phyloP scores from a whole-genome alignment of 179 eudicot genomes.

The Beta macrorhiza region DNA sequence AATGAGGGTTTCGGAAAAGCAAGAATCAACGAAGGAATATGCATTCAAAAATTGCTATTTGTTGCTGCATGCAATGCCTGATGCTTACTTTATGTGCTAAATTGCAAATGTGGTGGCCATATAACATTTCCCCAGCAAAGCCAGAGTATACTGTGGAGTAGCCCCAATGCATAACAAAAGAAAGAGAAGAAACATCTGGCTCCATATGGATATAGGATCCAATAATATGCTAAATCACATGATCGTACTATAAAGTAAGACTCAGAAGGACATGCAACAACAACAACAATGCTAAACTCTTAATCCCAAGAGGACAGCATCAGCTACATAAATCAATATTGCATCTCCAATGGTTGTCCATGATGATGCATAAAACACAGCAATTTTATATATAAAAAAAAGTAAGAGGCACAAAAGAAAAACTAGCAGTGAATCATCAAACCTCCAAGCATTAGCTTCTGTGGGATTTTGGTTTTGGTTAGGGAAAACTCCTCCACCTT shows the following conservation, averaged over 20 bases:
- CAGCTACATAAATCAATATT: no score
- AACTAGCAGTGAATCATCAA: slow-evolving; percentile 1
- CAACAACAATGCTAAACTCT: background rate
- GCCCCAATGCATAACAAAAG: background rate
- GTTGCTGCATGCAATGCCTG: background rate
- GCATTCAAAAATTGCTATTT: background rate
- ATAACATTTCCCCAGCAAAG: background rate
- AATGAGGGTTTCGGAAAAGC: background rate
- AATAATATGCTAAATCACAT: slow-evolving; percentile 1
- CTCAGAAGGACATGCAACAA: background rate
- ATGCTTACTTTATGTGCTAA: background rate
- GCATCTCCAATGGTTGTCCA: no score
- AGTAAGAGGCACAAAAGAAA: background rate
- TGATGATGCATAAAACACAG: no score
- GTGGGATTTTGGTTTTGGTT: slow-evolving; percentile 53
- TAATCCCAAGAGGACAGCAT: no score
- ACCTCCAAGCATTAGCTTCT: slow-evolving; percentile 79
- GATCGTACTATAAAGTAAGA: background rate
- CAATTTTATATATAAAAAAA: background rate
- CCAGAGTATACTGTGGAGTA: background rate
- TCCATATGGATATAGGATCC: background rate
- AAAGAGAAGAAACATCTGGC: background rate
- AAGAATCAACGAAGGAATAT: background rate
- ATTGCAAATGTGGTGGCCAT: background rate
- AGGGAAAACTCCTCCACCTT: slow-evolving; percentile 53